Base-by-base conservation (phyloP, 352 stramenopile genomes). In the Pythium guiyangense region DNA sequence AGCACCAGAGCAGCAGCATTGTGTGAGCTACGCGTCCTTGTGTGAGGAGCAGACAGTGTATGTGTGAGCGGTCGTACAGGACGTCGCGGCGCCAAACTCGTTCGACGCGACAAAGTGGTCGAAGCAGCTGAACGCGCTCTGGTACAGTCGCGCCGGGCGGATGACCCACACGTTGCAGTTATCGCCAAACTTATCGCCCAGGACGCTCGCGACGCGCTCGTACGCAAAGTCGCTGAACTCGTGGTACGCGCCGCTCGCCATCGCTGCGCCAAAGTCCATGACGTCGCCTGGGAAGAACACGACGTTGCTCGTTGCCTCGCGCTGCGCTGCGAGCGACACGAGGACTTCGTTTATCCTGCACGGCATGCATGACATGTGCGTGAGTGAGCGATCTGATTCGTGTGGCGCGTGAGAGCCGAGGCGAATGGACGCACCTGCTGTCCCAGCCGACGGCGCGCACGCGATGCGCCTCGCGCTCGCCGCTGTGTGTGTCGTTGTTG, bases 281-380 rank as follows among this genome's bases (percentile, higher is more conserved):
- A 87, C 73, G 47, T 90, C 79, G 37, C 79, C 79, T 37, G 79
- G 79, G 50, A 90, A 90, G 59, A 83, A 86, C 14, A 90, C 63
- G n/a, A 87, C 72, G 56, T 85, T 87, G 31, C 62, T 68, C 2
- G 48, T 53, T 0, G 27, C 59, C 37, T 64, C 67, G 39, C 39
- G 39, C 18, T 44, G 39, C 12, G 66, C 54, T 2, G 71, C 46
- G 25, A 61, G 39, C 15, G 64, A 72, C 11, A 89, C 29, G 55
- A 77, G 70, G 44, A 89, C 43, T 29, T 89, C 70, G 52, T 89
- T 89, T 26, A 69, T 52, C 54, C 70, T 80, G 31, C 12, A 37
- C 25, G 58, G 20, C 29, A 67, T n/a, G 8, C 17, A 44, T 44
- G 14, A 20, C 18, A n/a, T 8, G 39, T 44, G n/a, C 5, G 18